Conservation (phyloP, 371 early-diverging fungal species). For the Circinella minor region DNA sequence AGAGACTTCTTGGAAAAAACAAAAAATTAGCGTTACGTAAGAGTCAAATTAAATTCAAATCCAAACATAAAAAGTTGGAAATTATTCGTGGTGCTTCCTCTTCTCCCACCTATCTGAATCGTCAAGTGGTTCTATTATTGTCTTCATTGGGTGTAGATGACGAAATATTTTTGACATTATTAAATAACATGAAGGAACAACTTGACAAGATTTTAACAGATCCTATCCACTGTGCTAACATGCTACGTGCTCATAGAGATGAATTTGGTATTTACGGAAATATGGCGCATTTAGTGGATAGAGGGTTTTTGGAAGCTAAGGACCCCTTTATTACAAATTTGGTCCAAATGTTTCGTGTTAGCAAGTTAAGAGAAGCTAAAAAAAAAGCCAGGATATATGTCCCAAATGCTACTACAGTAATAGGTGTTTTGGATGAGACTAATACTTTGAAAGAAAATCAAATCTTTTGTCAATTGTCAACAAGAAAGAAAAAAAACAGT, state of each 20-base stretch:
- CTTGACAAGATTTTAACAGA: slow-evolving; percentile 40
- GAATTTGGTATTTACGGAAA: slow-evolving; percentile 45
- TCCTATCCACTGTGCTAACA: slow-evolving; percentile 32
- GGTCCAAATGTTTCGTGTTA: slow-evolving; percentile 47
- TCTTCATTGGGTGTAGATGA: slow-evolving; percentile 62
- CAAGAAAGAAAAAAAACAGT: slow-evolving; percentile 19
- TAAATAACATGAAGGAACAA: slow-evolving; percentile 40
- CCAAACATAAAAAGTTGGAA: slow-evolving; percentile 53
- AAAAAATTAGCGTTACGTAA: slow-evolving; percentile 54
- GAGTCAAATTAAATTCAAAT: slow-evolving; percentile 69
- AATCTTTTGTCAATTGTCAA: slow-evolving; percentile 61
- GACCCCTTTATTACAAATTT: slow-evolving; percentile 64
- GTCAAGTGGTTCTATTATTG: slow-evolving; percentile 65
- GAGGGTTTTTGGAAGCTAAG: slow-evolving; percentile 45
- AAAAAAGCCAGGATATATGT: slow-evolving; percentile 64
- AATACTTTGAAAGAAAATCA: slow-evolving; percentile 61
- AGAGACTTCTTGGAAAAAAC: slow-evolving; percentile 15
- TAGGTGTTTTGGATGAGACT: slow-evolving; percentile 83
- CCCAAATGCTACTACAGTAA: slow-evolving; percentile 57
- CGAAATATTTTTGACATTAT: slow-evolving; percentile 43
- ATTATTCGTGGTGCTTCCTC: slow-evolving; percentile 48
- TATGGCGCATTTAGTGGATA: slow-evolving; percentile 47
- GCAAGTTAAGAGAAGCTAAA: slow-evolving; percentile 57
- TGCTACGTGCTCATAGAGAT: slow-evolving; percentile 38
- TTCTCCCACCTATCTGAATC: slow-evolving; percentile 61